Conservation (phyloP, 2,329 filamentous ascomycete genomes). For the Aquanectria penicillioides region DNA sequence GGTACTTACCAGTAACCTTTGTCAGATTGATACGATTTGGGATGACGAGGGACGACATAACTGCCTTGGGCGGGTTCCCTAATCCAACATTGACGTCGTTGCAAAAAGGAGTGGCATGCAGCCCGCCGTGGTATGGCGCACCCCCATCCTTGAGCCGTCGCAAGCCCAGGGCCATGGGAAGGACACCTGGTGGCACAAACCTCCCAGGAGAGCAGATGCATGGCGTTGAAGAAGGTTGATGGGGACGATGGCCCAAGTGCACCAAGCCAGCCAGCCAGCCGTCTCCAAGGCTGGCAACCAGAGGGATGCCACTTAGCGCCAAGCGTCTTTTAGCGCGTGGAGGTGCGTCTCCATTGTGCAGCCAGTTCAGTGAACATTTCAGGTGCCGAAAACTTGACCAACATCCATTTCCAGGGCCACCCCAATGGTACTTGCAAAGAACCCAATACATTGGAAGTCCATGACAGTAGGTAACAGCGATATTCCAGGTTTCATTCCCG, state of each 20-base stretch:
- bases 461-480: not conserved
- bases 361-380: not conserved
- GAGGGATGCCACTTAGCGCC: slow-evolving; percentile 1
- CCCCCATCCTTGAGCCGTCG: slow-evolving; percentile 6
- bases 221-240: slow-evolving; percentile 26
- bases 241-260: slow-evolving; percentile 17
- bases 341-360: slow-evolving; percentile 1
- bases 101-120: not conserved
- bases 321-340: not conserved
- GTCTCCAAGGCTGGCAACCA: not conserved
- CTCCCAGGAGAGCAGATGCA: slow-evolving; percentile 14
- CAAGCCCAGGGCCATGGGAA: slow-evolving; percentile 18
- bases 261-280: not conserved
- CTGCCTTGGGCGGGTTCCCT: not conserved
- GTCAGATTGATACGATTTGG: not conserved
- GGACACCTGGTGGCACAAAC: slow-evolving; percentile 17
- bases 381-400: not conserved
- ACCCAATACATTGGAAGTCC: not conserved
- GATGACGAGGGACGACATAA: not conserved
- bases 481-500: slow-evolving; percentile 8
- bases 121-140: slow-evolving; percentile 2
- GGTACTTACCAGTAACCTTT: not conserved
- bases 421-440: not conserved
- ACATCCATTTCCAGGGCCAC: not conserved
- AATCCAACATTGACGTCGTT: not conserved